These are phyloP conservation scores for Fragaria vesca DNA, from an alignment of 306 rosid genomes.

Conservation along the genomic window DNA sequence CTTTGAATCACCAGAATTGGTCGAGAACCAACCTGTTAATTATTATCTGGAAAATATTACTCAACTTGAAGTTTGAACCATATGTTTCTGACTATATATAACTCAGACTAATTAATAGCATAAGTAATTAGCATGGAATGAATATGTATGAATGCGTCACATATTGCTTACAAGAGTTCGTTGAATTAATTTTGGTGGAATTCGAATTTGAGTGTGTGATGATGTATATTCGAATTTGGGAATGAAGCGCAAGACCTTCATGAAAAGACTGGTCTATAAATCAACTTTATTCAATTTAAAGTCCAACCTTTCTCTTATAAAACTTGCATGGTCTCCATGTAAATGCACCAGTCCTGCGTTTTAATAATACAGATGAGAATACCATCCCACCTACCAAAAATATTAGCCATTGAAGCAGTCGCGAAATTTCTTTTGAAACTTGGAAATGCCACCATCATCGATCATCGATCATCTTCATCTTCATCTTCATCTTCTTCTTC, in stretches of 20 bases:
- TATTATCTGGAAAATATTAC: no score
- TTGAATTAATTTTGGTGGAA: no score
- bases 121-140: neutral
- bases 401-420: constrained; percentile 17
- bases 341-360: neutral
- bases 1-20: no score
- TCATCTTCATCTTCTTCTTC: neutral
- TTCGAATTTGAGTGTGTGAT: no score
- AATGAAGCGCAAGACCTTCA: constrained; percentile 19
- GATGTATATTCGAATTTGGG: neutral
- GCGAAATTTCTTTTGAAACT: constrained; percentile 28
- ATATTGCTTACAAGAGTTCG: neutral
- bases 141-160: neutral
- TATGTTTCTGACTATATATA: no score
- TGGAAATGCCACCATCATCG: constrained; percentile 3
- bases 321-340: constrained; percentile 20
- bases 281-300: constrained; percentile 20
- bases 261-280: constrained; percentile 26
- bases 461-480: neutral
- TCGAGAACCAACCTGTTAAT: no score
- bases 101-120: no score
- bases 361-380: constrained; percentile 28
- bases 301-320: constrained; percentile 15
- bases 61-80: no score
- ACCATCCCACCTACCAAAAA: constrained; percentile 33